Percentiles rank a stretch among this genome's conserved stretches.
phyloP scores from a whole-genome alignment of 2,329 filamentous ascomycete genomes.

The Aspergillus calidoustus region DNA sequence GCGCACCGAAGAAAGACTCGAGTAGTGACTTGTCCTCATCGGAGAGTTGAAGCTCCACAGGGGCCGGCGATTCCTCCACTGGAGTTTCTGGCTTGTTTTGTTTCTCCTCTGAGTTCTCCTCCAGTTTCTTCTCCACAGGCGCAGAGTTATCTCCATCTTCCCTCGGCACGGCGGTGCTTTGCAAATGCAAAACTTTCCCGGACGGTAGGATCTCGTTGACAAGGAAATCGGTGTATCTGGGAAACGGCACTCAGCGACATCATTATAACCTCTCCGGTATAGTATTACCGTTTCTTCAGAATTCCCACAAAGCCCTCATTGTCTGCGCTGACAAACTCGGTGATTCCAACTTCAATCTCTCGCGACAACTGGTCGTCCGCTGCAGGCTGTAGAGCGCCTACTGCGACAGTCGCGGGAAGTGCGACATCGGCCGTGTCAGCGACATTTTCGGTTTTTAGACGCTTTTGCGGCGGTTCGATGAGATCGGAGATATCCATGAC shows the following conservation, averaged over 20 bases:
- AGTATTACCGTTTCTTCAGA: constrained; percentile 65
- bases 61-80: constrained; percentile 22
- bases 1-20: constrained; percentile 55
- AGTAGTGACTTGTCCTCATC: constrained; percentile 53
- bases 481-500: constrained; percentile 39
- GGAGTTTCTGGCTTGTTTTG: constrained; percentile 20
- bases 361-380: constrained; percentile 40
- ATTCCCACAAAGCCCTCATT: constrained; percentile 65
- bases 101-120: constrained; percentile 9
- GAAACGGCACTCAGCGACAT: constrained; percentile 8
- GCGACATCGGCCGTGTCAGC: constrained; percentile 22
- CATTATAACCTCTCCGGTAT: background rate
- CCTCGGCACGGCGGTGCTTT: constrained; percentile 46
- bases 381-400: constrained; percentile 17
- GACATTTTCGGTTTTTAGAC: constrained; percentile 37
- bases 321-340: constrained; percentile 63
- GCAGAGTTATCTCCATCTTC: constrained; percentile 19
- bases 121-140: constrained; percentile 20
- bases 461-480: constrained; percentile 42
- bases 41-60: constrained; percentile 40
- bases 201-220: constrained; percentile 85
- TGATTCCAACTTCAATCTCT: constrained; percentile 63
- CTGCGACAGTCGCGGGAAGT: constrained; percentile 20
- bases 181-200: constrained; percentile 76
- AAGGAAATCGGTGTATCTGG: constrained; percentile 84